Evolutionary conservation across 129 eudicot genomes (phyloP), one percentile per base, ranked within the genome.

Genomic region (Flaveria ramosissima): DNA sequence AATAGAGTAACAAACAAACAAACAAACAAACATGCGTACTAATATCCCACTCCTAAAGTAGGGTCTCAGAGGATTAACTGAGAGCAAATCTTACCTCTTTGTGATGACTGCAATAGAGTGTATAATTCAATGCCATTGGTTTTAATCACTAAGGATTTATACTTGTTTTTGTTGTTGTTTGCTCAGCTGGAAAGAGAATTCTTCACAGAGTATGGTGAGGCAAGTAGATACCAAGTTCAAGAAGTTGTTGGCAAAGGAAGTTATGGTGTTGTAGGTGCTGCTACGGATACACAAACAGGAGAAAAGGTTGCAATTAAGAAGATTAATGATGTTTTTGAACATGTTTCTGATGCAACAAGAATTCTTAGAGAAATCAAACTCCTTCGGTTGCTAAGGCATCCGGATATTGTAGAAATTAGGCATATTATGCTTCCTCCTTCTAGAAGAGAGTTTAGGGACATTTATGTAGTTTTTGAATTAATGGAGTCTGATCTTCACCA

Each of bases 401-500:
- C 97, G 4, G 94, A 91, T 75, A 85, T 91, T 26, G 97, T 91
- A 43, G 94, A 91, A 82, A 91, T 91, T 68, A 86, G 81, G 84
- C 94, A 88, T 78, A 88, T 91, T 68, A 88, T 91, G 94, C 94
- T 91, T 53, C 97, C 97, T 68, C 97, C 97, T 73, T 91, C 97
- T 62, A 79, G 90, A 65, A 83, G 92, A 87, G 97, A 91, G 78
- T 91, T 91, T 56, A 82, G 73, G 67, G 97, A 91, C 71, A 86
- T 88, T 26, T 88, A 88, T 47, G 90, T 88, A 64, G 88, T 89
- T 71, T 89, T 89, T 74, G 93, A 89, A 64, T 78, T 91, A 76
- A 91, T 91, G 97, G 94, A 91, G 71, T 88, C 97, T 55, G 94
- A 91, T 12, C 92, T 91, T 71, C 97, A 91, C 61, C 97, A 88